Evolutionary conservation across 169 alveolate species (phyloP).

Genomic region (Plasmodium ovale): DNA sequence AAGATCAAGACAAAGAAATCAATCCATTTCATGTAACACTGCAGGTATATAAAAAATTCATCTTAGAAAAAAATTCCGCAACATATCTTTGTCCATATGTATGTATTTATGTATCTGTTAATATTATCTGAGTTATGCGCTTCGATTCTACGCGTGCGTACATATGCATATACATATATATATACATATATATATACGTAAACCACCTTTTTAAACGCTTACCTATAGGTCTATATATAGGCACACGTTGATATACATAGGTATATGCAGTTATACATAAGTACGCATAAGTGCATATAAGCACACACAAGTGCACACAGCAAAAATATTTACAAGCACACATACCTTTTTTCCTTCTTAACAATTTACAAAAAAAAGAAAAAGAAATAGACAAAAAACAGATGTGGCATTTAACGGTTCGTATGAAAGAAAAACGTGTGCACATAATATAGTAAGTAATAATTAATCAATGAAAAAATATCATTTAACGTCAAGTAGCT

Average conservation of each 20-base stretch:
- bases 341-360: background rate
- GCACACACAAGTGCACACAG: background rate
- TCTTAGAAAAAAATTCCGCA: too few relatives aligned
- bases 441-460: background rate
- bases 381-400: slow-evolving; percentile 15
- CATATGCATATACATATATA: slow-evolving; percentile 5
- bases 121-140: background rate
- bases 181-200: background rate
- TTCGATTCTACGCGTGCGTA: background rate
- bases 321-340: background rate
- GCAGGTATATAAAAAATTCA: slow-evolving; percentile 27
- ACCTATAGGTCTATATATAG: background rate
- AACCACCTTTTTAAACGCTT: background rate
- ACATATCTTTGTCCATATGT: too few relatives aligned
- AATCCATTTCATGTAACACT: background rate
- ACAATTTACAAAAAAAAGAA: background rate
- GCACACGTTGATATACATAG: background rate
- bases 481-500: background rate
- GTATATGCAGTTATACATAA: background rate
- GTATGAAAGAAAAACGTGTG: background rate
- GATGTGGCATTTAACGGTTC: slow-evolving; percentile 9
- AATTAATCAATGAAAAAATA: background rate
- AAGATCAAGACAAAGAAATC: slow-evolving; percentile 10
- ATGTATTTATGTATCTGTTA: background rate
- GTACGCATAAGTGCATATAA: background rate